These are phyloP conservation scores for Cyclotella atomus DNA, from an alignment of 108 stramenopile genomes.

Conservation along the genomic window DNA sequence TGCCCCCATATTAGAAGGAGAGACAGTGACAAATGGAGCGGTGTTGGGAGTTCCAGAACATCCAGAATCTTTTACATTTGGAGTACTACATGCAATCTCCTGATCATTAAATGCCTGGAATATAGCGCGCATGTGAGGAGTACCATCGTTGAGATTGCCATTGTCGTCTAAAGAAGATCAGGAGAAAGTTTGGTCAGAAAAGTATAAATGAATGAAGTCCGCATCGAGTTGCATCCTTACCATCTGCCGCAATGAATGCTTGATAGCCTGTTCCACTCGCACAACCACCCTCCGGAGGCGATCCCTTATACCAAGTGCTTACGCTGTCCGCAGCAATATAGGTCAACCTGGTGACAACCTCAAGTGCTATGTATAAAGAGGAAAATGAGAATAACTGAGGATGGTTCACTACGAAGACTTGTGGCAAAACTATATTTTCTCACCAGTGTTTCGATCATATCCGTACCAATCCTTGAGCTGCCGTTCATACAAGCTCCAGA, in stretches of 20 bases:
- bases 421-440: too few relatives aligned
- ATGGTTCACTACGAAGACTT: too few relatives aligned
- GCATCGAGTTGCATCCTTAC: background rate
- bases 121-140: slow-evolving; percentile 26
- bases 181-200: too few relatives aligned
- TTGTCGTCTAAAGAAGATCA: slow-evolving; percentile 5
- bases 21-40: slow-evolving; percentile 1
- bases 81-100: slow-evolving; percentile 25
- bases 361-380: too few relatives aligned
- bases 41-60: slow-evolving; percentile 2
- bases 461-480: background rate
- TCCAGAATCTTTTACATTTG: slow-evolving; percentile 4
- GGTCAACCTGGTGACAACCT: slow-evolving; percentile 17
- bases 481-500: slow-evolving; percentile 19
- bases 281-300: slow-evolving; percentile 19
- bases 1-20: slow-evolving; percentile 7
- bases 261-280: slow-evolving; percentile 7
- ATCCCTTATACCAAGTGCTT: slow-evolving; percentile 17
- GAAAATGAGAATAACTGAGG: too few relatives aligned
- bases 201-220: background rate
- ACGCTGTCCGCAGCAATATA: slow-evolving; percentile 27
- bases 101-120: slow-evolving; percentile 16
- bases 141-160: slow-evolving; percentile 26
- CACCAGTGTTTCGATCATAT: slow-evolving; percentile 27
- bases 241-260: background rate